Conservation (phyloP, 768 basidiomycete genomes). For the Cyclocybe cylindracea region DNA sequence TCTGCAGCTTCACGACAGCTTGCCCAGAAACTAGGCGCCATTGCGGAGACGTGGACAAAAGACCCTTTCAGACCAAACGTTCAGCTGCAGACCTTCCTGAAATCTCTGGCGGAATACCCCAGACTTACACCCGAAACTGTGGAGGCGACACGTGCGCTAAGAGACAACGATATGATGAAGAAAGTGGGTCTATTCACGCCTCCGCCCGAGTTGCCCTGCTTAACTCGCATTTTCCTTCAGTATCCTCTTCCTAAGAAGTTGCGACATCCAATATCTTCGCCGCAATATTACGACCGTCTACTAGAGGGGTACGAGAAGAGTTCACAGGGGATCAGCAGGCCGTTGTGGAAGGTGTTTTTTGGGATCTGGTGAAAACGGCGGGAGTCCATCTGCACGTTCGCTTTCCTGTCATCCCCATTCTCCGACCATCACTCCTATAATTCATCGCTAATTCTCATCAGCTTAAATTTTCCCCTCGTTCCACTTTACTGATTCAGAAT, state of each 20-base stretch:
- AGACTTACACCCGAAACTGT: conserved; percentile 64
- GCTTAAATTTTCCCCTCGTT: no score
- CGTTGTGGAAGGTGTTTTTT: conserved; percentile 86
- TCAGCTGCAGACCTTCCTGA: conserved; percentile 67
- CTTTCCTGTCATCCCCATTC: conserved; percentile 5
- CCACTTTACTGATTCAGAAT: no score
- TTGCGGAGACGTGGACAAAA: conserved; percentile 64
- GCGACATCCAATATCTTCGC: conserved; percentile 69
- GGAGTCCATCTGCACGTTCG: not conserved
- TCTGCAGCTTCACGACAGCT: conserved; percentile 26
- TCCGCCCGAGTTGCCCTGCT: conserved; percentile 11
- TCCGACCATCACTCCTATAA: not conserved
- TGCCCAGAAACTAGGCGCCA: conserved; percentile 48
- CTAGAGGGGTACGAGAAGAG: conserved; percentile 76
- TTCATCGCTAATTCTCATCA: no score
- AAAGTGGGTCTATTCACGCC: conserved; percentile 50
- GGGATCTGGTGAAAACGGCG: conserved; percentile 59
- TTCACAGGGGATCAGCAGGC: conserved; percentile 71
- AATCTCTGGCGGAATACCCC: conserved; percentile 68
- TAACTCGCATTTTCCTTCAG: conserved; percentile 35
- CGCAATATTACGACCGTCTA: conserved; percentile 72
- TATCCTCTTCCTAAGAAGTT: conserved; percentile 66
- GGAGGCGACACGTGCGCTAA: conserved; percentile 54
- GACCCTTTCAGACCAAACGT: conserved; percentile 81
- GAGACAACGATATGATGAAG: conserved; percentile 55